Percentiles rank a stretch among this genome's conserved stretches.
Evolutionary conservation across 2,329 filamentous ascomycete species (phyloP).

Genomic region (Ceratocystis cacaofunesta): DNA sequence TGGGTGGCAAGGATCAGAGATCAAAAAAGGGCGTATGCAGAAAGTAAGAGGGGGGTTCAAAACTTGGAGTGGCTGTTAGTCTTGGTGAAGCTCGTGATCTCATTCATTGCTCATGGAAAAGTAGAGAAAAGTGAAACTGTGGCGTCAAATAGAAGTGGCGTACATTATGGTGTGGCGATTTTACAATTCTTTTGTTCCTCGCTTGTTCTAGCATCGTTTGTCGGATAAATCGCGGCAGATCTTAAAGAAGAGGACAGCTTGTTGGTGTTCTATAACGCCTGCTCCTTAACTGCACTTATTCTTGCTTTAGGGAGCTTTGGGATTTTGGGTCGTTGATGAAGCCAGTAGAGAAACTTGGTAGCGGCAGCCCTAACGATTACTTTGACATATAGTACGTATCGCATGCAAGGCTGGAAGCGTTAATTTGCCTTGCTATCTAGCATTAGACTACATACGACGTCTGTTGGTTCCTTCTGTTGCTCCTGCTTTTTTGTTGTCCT

Average conservation of each 20-base stretch:
- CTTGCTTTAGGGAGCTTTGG: neutral
- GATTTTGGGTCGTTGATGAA: neutral
- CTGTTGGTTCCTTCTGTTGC: neutral
- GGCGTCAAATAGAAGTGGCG: neutral
- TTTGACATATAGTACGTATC: neutral
- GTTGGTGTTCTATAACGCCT: slow-evolving; percentile 5
- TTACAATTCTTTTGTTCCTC: neutral
- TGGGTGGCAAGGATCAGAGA: no score
- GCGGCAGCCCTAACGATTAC: neutral
- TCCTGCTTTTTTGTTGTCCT: neutral
- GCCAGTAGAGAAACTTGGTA: neutral
- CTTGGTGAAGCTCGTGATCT: neutral
- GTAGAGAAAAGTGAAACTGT: slow-evolving; percentile 6
- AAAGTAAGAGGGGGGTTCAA: neutral
- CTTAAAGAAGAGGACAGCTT: slow-evolving; percentile 14
- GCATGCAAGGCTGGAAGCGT: slow-evolving; percentile 1
- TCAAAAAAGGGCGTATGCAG: neutral
- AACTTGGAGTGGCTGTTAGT: neutral
- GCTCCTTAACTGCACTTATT: neutral
- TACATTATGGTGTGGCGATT: neutral
- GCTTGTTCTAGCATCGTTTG: neutral
- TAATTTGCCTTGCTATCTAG: neutral
- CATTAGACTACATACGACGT: neutral
- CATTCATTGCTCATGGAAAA: neutral
- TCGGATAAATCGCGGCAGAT: slow-evolving; percentile 12